Conservation (phyloP, 2,329 filamentous ascomycete genomes). For the Cytospora leucostoma region DNA sequence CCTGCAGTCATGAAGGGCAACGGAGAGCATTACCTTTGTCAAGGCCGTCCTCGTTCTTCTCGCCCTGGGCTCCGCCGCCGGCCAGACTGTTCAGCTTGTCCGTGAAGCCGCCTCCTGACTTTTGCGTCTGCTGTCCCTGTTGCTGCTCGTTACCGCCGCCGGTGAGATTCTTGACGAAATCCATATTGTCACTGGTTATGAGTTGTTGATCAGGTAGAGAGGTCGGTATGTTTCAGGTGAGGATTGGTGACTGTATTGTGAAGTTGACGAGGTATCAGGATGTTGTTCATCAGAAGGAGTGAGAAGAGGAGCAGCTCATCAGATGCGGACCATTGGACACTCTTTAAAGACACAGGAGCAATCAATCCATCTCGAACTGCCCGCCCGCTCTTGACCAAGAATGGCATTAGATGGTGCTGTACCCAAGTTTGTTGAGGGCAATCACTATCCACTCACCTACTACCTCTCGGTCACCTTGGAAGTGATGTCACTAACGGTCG, state of each 20-base stretch:
- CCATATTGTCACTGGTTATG: conserved; percentile 43
- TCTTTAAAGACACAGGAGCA: not conserved
- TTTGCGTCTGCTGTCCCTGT: conserved; percentile 36
- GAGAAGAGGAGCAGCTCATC: not conserved
- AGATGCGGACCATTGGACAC: not conserved
- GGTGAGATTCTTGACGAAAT: conserved; percentile 56
- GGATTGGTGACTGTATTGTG: not conserved
- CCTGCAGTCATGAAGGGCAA: not conserved
- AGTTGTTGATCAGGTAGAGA: not conserved
- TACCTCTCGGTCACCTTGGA: not conserved
- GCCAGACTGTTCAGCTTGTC: conserved; percentile 72
- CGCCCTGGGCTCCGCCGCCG: conserved; percentile 71
- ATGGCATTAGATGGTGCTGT: not conserved
- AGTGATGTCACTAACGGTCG: not conserved
- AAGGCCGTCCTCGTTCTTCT: conserved; percentile 80
- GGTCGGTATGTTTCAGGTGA: not conserved
- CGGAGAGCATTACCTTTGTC: conserved; percentile 67
- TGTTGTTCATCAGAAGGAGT: not conserved
- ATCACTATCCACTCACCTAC: not conserved
- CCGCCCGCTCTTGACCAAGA: too few relatives aligned
- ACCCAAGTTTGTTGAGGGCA: not conserved
- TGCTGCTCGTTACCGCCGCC: conserved; percentile 42
- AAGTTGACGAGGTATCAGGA: not conserved
- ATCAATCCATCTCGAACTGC: too few relatives aligned
- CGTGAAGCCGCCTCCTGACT: conserved; percentile 57